phyloP scores from a whole-genome alignment of 345 rosid genomes.

The Excoecaria agallocha region DNA sequence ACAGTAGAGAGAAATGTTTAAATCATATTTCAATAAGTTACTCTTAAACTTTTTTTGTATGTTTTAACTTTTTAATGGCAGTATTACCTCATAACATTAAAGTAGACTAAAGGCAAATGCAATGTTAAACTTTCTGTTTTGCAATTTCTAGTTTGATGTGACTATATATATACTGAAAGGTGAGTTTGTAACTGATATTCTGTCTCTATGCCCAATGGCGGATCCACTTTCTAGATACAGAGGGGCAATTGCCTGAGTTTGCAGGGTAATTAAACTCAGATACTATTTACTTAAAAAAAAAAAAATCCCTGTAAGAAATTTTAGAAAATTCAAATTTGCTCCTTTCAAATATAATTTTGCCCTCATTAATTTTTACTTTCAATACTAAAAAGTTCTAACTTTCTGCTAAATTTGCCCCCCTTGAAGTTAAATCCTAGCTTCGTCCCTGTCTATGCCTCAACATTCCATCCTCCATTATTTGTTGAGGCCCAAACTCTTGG shows the following conservation, averaged over 20 bases:
- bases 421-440: too few relatives aligned
- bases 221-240: too few relatives aligned
- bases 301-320: too few relatives aligned
- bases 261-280: too few relatives aligned
- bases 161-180: background rate
- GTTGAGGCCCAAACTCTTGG: background rate
- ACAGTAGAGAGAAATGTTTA: too few relatives aligned
- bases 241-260: too few relatives aligned
- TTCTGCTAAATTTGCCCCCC: too few relatives aligned
- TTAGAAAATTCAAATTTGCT: too few relatives aligned
- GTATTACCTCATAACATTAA: background rate
- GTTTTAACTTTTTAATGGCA: background rate
- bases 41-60: background rate
- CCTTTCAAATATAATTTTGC: too few relatives aligned
- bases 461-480: background rate
- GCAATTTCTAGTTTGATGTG: background rate
- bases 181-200: background rate
- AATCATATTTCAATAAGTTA: background rate
- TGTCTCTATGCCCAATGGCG: background rate
- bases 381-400: too few relatives aligned
- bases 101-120: background rate
- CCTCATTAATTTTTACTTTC: too few relatives aligned
- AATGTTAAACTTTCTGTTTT: background rate
- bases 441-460: background rate
- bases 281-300: too few relatives aligned